Percentiles rank a stretch among this genome's conserved stretches.
Evolutionary conservation across 495 filamentous ascomycete species (phyloP).

Genomic region (Lasiosphaeria hispida): DNA sequence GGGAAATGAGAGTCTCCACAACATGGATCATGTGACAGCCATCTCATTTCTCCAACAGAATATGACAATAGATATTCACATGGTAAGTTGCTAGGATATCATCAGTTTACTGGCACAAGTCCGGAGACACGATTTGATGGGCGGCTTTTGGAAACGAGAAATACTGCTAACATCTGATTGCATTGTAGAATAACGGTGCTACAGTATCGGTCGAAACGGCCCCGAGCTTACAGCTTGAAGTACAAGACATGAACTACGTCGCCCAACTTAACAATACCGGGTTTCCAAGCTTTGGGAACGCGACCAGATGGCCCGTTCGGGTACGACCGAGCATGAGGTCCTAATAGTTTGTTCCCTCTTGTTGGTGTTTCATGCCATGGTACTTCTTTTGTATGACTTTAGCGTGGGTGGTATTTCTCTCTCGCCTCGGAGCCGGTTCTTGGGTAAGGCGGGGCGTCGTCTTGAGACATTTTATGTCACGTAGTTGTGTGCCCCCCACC

Average conservation of each 20-base stretch:
- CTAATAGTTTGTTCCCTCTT: too few species aligned
- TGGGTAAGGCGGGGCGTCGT: too few species aligned
- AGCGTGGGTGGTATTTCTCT: too few species aligned
- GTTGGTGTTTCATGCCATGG: too few species aligned
- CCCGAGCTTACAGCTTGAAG: conserved; percentile 25
- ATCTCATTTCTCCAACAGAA: conserved; percentile 20
- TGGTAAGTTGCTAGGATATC: conserved; percentile 13
- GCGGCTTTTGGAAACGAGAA: neutral
- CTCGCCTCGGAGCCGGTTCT: too few species aligned
- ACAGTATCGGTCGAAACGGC: conserved; percentile 6
- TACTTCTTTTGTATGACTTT: too few species aligned
- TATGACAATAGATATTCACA: conserved; percentile 18
- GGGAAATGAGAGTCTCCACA: conserved; percentile 8
- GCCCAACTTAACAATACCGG: conserved; percentile 5
- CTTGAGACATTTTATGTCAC: too few species aligned
- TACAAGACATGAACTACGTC: conserved; percentile 19
- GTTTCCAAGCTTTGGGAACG: conserved; percentile 24
- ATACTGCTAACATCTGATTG: neutral
- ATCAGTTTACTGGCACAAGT: neutral
- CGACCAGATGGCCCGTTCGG: conserved; percentile 19
- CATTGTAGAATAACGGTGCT: conserved; percentile 16
- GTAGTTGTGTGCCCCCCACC: too few species aligned
- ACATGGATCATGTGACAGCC: conserved; percentile 6
- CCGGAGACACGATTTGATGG: neutral
- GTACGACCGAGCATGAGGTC: neutral